These are phyloP conservation scores for Stygiomarasmius scandens DNA, from an alignment of 1,284 basidiomycete genomes.

Conservation along the genomic window DNA sequence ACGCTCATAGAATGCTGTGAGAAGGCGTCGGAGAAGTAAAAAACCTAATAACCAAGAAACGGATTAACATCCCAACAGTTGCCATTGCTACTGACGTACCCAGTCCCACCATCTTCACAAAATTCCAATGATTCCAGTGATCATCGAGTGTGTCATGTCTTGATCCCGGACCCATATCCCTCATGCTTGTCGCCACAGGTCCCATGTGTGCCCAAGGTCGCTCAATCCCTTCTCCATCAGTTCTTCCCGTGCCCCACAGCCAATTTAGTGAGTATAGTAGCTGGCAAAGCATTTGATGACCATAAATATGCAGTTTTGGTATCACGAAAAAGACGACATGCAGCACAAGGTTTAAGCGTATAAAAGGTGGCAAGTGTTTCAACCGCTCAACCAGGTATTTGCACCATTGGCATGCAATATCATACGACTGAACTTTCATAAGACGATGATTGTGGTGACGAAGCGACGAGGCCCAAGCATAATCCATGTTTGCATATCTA, in stretches of 20 bases:
- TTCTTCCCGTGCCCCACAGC: slow-evolving; percentile 20
- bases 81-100: neutral
- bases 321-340: slow-evolving; percentile 9
- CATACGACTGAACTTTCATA: slow-evolving; percentile 16
- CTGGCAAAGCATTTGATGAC: slow-evolving; percentile 26
- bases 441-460: neutral
- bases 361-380: slow-evolving; percentile 9
- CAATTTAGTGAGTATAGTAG: slow-evolving; percentile 26
- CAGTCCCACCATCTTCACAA: slow-evolving; percentile 24
- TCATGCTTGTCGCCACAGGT: slow-evolving; percentile 19
- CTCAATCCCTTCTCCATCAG: slow-evolving; percentile 34
- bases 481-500: slow-evolving; percentile 1
- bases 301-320: slow-evolving; percentile 29
- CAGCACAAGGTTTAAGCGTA: slow-evolving; percentile 5
- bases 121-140: slow-evolving; percentile 31
- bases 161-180: slow-evolving; percentile 29
- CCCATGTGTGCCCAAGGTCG: slow-evolving; percentile 13
- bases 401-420: slow-evolving; percentile 22
- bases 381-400: slow-evolving; percentile 19
- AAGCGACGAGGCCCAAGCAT: neutral
- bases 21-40: neutral
- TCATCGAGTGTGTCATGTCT: slow-evolving; percentile 30
- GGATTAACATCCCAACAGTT: too few relatives aligned
- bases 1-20: neutral
- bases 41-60: neutral